These are phyloP conservation scores for Lactifluus pinguis DNA, from an alignment of 768 basidiomycete species.

Conservation along the genomic window DNA sequence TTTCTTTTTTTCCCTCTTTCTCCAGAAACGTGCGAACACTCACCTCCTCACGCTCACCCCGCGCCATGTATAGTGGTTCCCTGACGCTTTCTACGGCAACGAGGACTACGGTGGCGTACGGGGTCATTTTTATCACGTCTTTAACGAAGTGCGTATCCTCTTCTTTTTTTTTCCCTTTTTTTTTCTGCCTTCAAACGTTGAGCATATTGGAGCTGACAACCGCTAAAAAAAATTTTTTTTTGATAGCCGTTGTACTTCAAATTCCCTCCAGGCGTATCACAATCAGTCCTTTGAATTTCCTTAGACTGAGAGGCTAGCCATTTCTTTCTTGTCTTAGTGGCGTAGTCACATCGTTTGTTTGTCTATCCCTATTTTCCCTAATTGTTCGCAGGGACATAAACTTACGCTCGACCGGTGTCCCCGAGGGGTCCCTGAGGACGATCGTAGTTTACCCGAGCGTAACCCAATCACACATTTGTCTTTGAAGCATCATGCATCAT, in stretches of 20 bases:
- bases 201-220: neutral
- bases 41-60: neutral
- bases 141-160: constrained; percentile 45
- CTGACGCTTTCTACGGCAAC: constrained; percentile 57
- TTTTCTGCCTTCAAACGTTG: no score
- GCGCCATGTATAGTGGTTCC: constrained; percentile 52
- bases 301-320: neutral
- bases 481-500: neutral
- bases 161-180: neutral
- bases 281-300: constrained; percentile 24
- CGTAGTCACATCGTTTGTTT: neutral
- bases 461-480: neutral
- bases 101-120: constrained; percentile 47
- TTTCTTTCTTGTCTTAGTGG: neutral
- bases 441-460: neutral
- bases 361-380: neutral
- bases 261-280: constrained; percentile 25
- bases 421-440: neutral
- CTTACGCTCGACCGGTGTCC: neutral
- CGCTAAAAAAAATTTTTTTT: neutral
- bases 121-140: constrained; percentile 73
- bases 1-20: neutral
- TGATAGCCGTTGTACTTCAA: constrained; percentile 34
- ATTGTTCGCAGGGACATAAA: neutral
- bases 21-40: neutral